These are phyloP conservation scores for Leishmania tropica DNA, from an alignment of 208 protist species.

Conservation along the genomic window DNA sequence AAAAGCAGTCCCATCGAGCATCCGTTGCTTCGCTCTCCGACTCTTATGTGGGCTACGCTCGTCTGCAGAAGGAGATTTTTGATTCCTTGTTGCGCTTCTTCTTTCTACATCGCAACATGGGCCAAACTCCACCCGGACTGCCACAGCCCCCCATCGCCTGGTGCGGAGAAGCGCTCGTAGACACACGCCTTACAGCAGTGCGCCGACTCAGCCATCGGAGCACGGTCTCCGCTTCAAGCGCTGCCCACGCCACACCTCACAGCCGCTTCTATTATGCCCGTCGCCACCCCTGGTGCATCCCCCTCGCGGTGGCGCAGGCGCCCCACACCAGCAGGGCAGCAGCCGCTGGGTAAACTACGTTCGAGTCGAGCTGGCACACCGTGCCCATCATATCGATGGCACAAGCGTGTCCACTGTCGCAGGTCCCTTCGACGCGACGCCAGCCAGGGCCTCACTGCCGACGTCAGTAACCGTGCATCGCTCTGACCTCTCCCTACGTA, in stretches of 20 bases:
- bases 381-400: neutral
- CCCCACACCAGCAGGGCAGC: neutral
- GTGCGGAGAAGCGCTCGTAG: neutral
- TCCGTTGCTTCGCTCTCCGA: too few relatives aligned
- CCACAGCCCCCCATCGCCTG: neutral
- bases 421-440: neutral
- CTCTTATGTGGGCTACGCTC: neutral
- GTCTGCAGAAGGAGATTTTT: neutral
- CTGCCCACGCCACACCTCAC: too few relatives aligned
- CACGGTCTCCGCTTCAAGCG: too few relatives aligned
- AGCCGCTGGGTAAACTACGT: too few relatives aligned
- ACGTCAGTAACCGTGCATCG: neutral
- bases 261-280: too few relatives aligned
- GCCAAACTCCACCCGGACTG: neutral
- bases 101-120: neutral
- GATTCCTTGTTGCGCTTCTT: too few relatives aligned
- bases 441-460: neutral
- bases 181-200: neutral
- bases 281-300: too few relatives aligned
- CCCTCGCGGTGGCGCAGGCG: too few relatives aligned
- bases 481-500: neutral
- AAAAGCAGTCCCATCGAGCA: neutral
- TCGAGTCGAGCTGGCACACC: neutral
- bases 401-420: neutral
- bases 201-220: too few relatives aligned